Base-by-base conservation (phyloP, 1,284 basidiomycete genomes). In the Naganishia liquefaciens region DNA sequence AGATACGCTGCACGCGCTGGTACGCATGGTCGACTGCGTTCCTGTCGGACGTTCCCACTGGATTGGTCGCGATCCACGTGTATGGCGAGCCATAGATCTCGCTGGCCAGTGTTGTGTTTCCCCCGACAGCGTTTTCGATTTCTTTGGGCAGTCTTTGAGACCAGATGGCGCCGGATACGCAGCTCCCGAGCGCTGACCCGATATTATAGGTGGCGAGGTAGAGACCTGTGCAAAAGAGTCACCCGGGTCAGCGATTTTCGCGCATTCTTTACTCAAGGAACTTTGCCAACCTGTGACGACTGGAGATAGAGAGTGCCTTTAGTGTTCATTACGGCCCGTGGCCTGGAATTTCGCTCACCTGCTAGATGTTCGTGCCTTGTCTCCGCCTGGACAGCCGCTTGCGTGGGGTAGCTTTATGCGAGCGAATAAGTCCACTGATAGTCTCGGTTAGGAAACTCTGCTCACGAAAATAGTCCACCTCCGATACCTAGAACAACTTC, bases 151-250 rank as follows among this genome's bases (percentile, higher is more conserved):
- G 69, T 10, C 70, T 64, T 43, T 76, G 66, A 2, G 77, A 77
- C 79, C 80, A 81, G 65, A 81, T 79, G 9, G 74, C 78, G 30
- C 76, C 80, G 3, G 78, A 78, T 68, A 80, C 74, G 23, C 76
- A 74, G 66, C 74, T 74, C 15, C 80, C 79, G 27, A 81, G 68
- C 0, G 76, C 75, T 13, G 73, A 73, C 15, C 79, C 80, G 65
- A 81, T 73, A 47, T 73, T 73, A 70, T 80, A 80, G 3, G 70
- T 69, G 28, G 78, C 72, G 39, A 79, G 74, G 68, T 79, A 80
- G 23, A 80, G 70, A 0, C 72, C 47, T 49, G 47, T 11, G 25
- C 9, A 15, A 23, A 23, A 23, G 5, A 23, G 6, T 2, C 2
- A 46, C 43, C 9, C 23, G n/a, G n/a, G 7, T 27, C 47, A 44